Evolutionary conservation across 306 rosid genomes (phyloP).

Genomic region (Fragaria ananassa): DNA sequence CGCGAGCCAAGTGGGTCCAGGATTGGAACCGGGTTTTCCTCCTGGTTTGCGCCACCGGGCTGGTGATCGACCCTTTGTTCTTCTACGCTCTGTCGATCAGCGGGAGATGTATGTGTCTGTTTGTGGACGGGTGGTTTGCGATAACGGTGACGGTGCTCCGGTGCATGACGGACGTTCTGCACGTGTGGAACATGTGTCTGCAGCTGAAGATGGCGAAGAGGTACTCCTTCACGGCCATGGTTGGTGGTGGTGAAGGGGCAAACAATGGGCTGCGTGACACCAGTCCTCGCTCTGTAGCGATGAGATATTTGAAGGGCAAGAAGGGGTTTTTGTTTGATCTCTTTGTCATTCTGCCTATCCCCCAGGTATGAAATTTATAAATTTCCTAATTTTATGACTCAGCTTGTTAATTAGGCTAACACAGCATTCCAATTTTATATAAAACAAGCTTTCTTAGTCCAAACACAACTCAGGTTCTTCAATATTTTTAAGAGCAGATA

Average conservation of each 20-base stretch:
- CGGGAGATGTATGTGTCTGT: conserved; percentile 71
- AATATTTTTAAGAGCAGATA: not conserved
- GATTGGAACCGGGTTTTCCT: conserved; percentile 86
- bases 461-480: not conserved
- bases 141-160: conserved; percentile 84
- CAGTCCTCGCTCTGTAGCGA: conserved; percentile 42
- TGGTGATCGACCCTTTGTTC: conserved; percentile 85
- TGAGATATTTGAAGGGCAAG: conserved; percentile 49
- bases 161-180: conserved; percentile 91
- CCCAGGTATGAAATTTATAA: conserved; percentile 52
- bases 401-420: not conserved
- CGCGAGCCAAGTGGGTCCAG: conserved; percentile 61
- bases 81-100: conserved; percentile 81
- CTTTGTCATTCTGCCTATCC: conserved; percentile 82
- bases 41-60: conserved; percentile 60
- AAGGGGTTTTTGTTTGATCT: conserved; percentile 68
- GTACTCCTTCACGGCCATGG: conserved; percentile 32
- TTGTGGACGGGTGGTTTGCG: conserved; percentile 87
- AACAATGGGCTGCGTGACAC: conserved; percentile 35
- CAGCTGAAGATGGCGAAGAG: conserved; percentile 59
- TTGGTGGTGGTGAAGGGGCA: conserved; percentile 10
- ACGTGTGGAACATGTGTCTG: conserved; percentile 89
- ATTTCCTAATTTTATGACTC: not conserved
- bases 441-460: not conserved
- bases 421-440: not conserved